Base-by-base conservation (phyloP, 495 filamentous ascomycete species). In the Daldinia concentrica region DNA sequence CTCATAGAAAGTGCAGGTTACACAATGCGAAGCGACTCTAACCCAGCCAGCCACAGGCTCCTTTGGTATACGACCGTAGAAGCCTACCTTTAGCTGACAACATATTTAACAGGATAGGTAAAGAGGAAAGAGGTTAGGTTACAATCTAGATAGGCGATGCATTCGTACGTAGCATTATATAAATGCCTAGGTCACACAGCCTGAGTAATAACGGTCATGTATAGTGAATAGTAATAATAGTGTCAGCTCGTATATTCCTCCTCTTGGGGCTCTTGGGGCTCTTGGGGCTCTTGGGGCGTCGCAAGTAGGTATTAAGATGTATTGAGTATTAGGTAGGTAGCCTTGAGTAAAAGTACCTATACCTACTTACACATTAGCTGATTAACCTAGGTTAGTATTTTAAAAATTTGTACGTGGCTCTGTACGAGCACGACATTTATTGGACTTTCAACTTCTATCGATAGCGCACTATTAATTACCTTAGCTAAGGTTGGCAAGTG, bases 1-100 rank as follows among this genome's bases (percentile, higher is more conserved):
- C 43, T 58, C 30, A 54, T 65, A n/a, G 30, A 52, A 43, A 41
- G 32, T 55, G 58, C 62, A 58, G 3, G 71, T 69, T 73, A 73
- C 71, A 73, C 71, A 69, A 73, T 69, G 71, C 71, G 65, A 48
- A 69, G 71, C 66, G 24, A 73, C 65, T 62, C 58, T 32, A 66
- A 54, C 24, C 17, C 57, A 73, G 66, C 66, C 43, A 73, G 71
- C 65, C 58, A 68, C 62, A 61, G 51, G 52, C 52, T 17, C 22
- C 32, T 52, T 63, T 62, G 24, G 37, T 64, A 72, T 67, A 72
- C 8, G 19, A 22, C 43, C 17, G 24, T 48, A 48, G 43, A 48
- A 48, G 43, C 43, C 43, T 48, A 19, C 43, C 17, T 24, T 22
- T 48, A 48, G 43, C 43, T 24, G 43, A 48, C 19, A 41, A 41